Percentiles rank a stretch among this genome's conserved stretches.
Evolutionary conservation across 768 basidiomycete genomes (phyloP).

Genomic region (Tulasnella sp.): DNA sequence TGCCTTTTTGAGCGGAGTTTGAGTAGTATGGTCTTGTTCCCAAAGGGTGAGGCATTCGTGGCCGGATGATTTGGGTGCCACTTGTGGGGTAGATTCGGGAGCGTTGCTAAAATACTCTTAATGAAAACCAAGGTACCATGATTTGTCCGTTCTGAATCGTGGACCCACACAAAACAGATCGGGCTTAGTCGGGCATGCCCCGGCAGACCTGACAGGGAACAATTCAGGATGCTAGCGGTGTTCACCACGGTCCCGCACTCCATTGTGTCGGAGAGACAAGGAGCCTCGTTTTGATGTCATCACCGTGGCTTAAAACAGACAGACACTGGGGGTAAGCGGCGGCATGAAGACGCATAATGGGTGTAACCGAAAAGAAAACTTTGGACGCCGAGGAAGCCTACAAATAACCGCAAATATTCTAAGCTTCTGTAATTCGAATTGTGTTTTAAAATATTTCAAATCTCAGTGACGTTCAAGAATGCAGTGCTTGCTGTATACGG

Average conservation of each 20-base stretch:
- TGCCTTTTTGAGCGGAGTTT: not conserved
- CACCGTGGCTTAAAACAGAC: not conserved
- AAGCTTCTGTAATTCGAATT: no score
- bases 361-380: no score
- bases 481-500: no score
- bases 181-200: not conserved
- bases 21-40: not conserved
- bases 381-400: no score
- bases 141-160: not conserved
- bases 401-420: no score
- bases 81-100: not conserved
- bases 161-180: not conserved
- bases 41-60: not conserved
- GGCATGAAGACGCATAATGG: no score
- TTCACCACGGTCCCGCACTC: not conserved
- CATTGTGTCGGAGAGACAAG: constrained; percentile 5
- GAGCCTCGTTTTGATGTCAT: not conserved
- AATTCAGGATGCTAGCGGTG: not conserved
- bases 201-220: not conserved
- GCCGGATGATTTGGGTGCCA: not conserved
- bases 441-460: no score
- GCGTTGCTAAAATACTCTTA: not conserved
- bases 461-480: no score
- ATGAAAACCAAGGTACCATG: not conserved
- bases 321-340: no score